phyloP scores from a whole-genome alignment of 768 basidiomycete species.

The Pulveroboletus sp. region DNA sequence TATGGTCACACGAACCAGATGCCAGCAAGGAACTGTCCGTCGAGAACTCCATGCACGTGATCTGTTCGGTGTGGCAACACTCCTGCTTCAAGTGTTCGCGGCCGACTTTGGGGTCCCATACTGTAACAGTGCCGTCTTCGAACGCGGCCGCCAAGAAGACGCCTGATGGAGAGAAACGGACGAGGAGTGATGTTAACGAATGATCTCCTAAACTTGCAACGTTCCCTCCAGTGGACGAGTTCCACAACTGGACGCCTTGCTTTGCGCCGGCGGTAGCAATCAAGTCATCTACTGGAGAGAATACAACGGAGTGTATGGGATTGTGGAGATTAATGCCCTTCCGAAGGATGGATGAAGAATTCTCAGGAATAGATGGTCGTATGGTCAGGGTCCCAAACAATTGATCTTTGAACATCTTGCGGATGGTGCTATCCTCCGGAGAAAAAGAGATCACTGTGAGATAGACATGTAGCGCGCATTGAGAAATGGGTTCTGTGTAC shows the following conservation, averaged over 20 bases:
- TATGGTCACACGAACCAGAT: slow-evolving; percentile 15
- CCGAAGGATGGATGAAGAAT: background rate
- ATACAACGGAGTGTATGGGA: slow-evolving; percentile 11
- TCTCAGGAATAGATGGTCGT: background rate
- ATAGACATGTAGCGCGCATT: slow-evolving; percentile 19
- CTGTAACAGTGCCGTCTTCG: slow-evolving; percentile 8
- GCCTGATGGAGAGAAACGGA: slow-evolving; percentile 18
- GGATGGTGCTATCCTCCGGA: background rate
- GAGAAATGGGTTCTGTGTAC: slow-evolving; percentile 15
- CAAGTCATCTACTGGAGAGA: slow-evolving; percentile 8
- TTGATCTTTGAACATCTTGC: slow-evolving; percentile 6
- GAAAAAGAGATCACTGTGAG: slow-evolving; percentile 7
- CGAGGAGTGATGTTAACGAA: slow-evolving; percentile 6
- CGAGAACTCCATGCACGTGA: slow-evolving; percentile 20
- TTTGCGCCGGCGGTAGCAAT: slow-evolving; percentile 12
- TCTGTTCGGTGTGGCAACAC: slow-evolving; percentile 2
- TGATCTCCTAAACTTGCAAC: slow-evolving; percentile 16
- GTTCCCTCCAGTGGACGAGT: slow-evolving; percentile 15
- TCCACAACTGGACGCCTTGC: slow-evolving; percentile 22
- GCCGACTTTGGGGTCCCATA: slow-evolving; percentile 20
- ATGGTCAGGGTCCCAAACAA: background rate
- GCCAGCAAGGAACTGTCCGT: slow-evolving; percentile 6
- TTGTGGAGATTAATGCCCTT: background rate
- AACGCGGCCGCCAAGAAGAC: slow-evolving; percentile 18
- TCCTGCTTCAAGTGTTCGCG: slow-evolving; percentile 14